A percentile compares a stretch with the other conserved stretches of the same genome.
These are phyloP conservation scores for Pyronema omphalodes DNA, from an alignment of 495 filamentous ascomycete species.

Conservation along the genomic window DNA sequence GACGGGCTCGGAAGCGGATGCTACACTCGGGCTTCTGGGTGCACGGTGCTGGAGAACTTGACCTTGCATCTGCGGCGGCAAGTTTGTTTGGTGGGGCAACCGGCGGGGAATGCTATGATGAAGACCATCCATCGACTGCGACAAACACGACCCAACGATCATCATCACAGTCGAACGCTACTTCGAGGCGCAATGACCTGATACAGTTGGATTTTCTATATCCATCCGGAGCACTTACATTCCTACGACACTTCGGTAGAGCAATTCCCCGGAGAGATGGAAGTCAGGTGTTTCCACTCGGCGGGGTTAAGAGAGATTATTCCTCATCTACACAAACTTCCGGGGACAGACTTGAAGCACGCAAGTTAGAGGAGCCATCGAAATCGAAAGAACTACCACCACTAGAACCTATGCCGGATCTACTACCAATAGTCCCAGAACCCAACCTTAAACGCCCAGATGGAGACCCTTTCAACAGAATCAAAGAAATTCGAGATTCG, in stretches of 20 bases:
- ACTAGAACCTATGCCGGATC: neutral
- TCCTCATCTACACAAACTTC: neutral
- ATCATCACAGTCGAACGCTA: neutral
- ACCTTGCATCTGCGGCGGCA: slow-evolving; percentile 4
- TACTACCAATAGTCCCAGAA: neutral
- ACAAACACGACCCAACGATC: neutral
- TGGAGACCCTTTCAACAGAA: slow-evolving; percentile 4
- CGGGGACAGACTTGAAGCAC: neutral
- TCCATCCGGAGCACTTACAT: slow-evolving; percentile 19
- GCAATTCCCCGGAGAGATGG: slow-evolving; percentile 9
- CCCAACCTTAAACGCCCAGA: neutral
- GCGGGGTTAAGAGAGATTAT: slow-evolving; percentile 13
- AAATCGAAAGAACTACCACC: neutral
- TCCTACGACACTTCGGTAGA: slow-evolving; percentile 12
- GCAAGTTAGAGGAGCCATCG: neutral
- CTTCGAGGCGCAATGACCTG: slow-evolving; percentile 3
- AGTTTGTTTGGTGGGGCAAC: slow-evolving; percentile 12
- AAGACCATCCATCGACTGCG: neutral
- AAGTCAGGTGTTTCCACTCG: slow-evolving; percentile 6
- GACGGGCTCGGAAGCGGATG: slow-evolving; percentile 18
- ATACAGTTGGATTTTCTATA: slow-evolving; percentile 22
- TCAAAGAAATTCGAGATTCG: slow-evolving; percentile 6
- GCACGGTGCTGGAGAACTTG: slow-evolving; percentile 16
- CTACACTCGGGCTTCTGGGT: slow-evolving; percentile 22
- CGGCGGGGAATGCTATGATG: slow-evolving; percentile 2